Evolutionary conservation across 2,329 filamentous ascomycete genomes (phyloP), one percentile per base, ranked within the genome.

Genomic region (Sarocladium strictum): DNA sequence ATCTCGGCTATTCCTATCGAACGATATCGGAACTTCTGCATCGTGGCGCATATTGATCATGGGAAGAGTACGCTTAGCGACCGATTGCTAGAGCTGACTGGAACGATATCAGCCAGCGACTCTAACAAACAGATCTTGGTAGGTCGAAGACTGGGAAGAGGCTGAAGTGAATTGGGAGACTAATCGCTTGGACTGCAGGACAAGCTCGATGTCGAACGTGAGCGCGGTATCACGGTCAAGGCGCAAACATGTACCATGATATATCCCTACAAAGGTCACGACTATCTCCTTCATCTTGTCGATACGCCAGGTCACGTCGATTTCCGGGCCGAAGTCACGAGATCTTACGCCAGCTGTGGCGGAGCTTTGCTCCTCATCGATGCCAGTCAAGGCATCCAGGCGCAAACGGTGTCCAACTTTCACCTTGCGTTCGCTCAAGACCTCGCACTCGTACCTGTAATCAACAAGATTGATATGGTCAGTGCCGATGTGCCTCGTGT

Each of bases 161-260:
- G 24, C 43, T 11, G 19, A 4, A 7, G 12, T 15, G 27, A 24
- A 32, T 26, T 26, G 17, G 45, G 51, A 53, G 50, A 33, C 43
- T 33, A 38, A 53, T 19, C 15, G 14, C 3, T 12, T 47, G 12
- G n/a, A 17, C 27, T 29, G 32, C 54, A 75, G 72, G 94, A 99
- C 72, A 97, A 96, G 69, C 82, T 99, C 33, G 94, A 99, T 68
- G 94, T 99, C 54, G 94, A 99, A 74, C 81, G 94, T 53, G 91
- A 97, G 72, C 84, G 94, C 37, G 94, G 94, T 58, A 99, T 99
- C 68, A 99, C 94, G 0, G 94, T 99, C 69, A 99, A 99, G 76
- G 94, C 94, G 54, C 94, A 99, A 76, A 97, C 94, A 55, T 97
- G 94, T 72, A 94, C 87, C 55, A 99, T 99, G 94, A 81, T 99